phyloP scores from a whole-genome alignment of 2,329 filamentous ascomycete species.

The Pezicula neosporulosa region DNA sequence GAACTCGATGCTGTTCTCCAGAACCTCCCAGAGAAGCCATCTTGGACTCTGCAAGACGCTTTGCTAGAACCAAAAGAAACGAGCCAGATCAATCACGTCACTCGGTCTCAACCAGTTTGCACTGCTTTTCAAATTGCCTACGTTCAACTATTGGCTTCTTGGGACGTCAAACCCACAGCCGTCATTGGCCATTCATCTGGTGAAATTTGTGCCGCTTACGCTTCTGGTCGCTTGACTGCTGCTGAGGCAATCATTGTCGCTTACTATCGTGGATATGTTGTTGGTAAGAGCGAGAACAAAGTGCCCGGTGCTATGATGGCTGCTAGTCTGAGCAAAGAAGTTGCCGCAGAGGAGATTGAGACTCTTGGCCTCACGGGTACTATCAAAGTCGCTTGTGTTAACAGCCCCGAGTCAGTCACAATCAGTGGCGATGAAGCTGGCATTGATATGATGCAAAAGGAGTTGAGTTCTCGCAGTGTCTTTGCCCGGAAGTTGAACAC shows the following conservation, averaged over 20 bases:
- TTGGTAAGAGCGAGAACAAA: conserved; percentile 6
- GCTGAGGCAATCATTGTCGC: conserved; percentile 22
- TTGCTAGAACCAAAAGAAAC: too few relatives aligned
- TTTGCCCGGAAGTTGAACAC: conserved; percentile 1
- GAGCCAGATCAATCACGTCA: too few relatives aligned
- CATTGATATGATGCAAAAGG: background rate
- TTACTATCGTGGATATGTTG: conserved; percentile 5
- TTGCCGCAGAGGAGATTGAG: background rate
- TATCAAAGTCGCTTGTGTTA: conserved; percentile 27
- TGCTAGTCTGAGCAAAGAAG: conserved; percentile 31
- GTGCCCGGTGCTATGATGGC: conserved; percentile 55
- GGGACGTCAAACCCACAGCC: too few relatives aligned
- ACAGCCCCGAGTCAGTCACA: conserved; percentile 13
- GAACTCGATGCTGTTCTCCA: too few relatives aligned
- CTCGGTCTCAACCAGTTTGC: too few relatives aligned
- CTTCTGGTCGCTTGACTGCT: conserved; percentile 27
- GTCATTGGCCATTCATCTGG: conserved; percentile 27
- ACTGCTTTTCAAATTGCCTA: too few relatives aligned
- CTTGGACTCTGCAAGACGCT: too few relatives aligned
- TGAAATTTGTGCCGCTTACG: conserved; percentile 42
- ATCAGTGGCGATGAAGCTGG: conserved; percentile 7
- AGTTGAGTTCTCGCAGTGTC: background rate
- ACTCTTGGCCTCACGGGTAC: background rate
- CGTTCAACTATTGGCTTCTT: too few relatives aligned
- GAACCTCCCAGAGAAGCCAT: too few relatives aligned